Conservation (phyloP, 2,329 filamentous ascomycete genomes). For the Fusarium sp. region DNA sequence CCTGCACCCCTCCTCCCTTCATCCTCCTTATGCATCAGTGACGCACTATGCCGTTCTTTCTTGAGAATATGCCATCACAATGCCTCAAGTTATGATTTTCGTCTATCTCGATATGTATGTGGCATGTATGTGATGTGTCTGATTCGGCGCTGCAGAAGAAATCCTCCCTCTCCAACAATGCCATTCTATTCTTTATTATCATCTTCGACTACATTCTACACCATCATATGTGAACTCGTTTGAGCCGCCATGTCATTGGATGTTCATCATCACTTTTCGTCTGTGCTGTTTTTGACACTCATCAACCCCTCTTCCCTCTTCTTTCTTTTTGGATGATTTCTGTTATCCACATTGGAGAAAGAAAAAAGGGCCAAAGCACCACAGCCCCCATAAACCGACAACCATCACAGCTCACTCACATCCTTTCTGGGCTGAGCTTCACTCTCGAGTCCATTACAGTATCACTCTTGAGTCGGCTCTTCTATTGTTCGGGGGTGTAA, state of each 20-base stretch:
- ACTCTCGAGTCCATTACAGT: not conserved
- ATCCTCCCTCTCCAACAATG: not conserved
- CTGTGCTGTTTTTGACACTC: not conserved
- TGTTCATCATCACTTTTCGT: not conserved
- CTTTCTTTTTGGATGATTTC: not conserved
- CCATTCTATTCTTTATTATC: not conserved
- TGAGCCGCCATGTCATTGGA: not conserved
- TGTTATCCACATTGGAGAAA: constrained; percentile 6
- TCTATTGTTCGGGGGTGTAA: constrained; percentile 10
- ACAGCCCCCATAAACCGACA: constrained; percentile 4
- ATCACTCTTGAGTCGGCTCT: constrained; percentile 2
- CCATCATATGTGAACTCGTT: not conserved
- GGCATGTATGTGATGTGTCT: constrained; percentile 17
- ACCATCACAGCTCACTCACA: not conserved
- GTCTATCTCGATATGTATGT: constrained; percentile 17
- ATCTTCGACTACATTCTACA: not conserved
- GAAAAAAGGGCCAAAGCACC: constrained; percentile 23
- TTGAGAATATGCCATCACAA: constrained; percentile 17
- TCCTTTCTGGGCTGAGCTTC: constrained; percentile 3
- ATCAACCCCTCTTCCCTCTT: not conserved
- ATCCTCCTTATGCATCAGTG: constrained; percentile 19
- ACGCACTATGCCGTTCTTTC: constrained; percentile 22
- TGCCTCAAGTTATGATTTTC: constrained; percentile 1
- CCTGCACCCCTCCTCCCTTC: constrained; percentile 3
- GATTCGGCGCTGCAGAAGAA: not conserved